Base-by-base conservation (phyloP, 2,329 filamentous ascomycete species). In the Periconia sp. region DNA sequence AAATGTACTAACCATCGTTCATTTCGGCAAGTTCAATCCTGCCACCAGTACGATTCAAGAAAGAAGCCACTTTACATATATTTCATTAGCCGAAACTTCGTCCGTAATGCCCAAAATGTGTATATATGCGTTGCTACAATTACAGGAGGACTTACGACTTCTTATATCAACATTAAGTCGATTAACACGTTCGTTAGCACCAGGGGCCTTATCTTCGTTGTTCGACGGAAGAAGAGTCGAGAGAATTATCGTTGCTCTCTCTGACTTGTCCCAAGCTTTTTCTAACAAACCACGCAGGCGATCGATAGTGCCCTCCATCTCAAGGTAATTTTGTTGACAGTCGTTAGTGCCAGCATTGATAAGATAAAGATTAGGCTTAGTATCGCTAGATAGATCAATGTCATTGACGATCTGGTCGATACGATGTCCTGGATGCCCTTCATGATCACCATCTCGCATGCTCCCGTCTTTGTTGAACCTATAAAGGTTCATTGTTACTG, bases 311-410 rank as follows among this genome's bases (percentile, higher is more conserved):
- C 36, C 36, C 11, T 21, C 3, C 36, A 40, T 40, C 15, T 40
- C 11, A 18, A 18, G 28, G 22, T 40, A 23, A 21, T 40, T 40
- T 23, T 40, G 36, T 18, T 40, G 36, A 18, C 36, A 40, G 19
- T 40, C 36, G 19, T 40, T 40, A 5, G 36, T 40, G 6, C 36
- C 36, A 13, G 36, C 36, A 30, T 40, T 40, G 28, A 40, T 31
- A 11, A 40, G 36, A 30, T 31, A 40, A 7, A 40, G 15, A 23
- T 40, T 40, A 13, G 36, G 36, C 26, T 40, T 40, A 9, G 36
- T 31, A 11, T 22, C 36, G 12, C 16, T 19, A 15, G 36, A 40
- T 7, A 16, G 5, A 15, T 40, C 26, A n/a, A 40, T 18, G n/a
- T 30, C 18, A 13, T 31, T n/a, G 26, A 13, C 11, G 16, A 30